Percentiles rank a stretch among this genome's conserved stretches.
phyloP scores from a whole-genome alignment of 768 basidiomycete genomes.

The Cytidiella melzeri region DNA sequence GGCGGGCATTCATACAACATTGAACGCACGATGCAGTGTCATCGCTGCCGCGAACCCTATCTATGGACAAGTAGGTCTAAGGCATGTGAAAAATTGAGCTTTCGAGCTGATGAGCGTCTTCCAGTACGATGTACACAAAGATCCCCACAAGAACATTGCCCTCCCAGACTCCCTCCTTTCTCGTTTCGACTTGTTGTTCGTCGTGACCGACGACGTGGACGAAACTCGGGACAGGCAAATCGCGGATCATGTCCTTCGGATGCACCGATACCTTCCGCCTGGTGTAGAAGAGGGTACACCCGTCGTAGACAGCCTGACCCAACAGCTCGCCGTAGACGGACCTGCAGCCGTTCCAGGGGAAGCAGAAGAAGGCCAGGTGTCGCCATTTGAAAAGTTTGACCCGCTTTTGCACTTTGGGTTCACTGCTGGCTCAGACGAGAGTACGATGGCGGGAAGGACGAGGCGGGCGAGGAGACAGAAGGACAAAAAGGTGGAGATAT shows the following conservation, averaged over 20 bases:
- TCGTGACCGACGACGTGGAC: slow-evolving; percentile 97
- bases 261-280: slow-evolving; percentile 95
- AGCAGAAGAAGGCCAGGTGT: slow-evolving; percentile 56
- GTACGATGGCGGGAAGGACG: slow-evolving; percentile 40
- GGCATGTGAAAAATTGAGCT: no score
- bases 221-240: slow-evolving; percentile 90
- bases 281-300: slow-evolving; percentile 97
- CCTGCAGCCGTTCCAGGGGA: slow-evolving; percentile 36
- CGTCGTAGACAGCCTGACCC: slow-evolving; percentile 77
- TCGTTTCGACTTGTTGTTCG: slow-evolving; percentile 96
- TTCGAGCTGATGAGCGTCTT: slow-evolving; percentile 3
- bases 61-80: slow-evolving; percentile 75
- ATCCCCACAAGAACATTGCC: slow-evolving; percentile 98
- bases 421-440: slow-evolving; percentile 37
- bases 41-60: slow-evolving; percentile 98
- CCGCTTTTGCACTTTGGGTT: slow-evolving; percentile 89
- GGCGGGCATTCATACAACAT: slow-evolving; percentile 95
- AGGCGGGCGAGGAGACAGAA: slow-evolving; percentile 37
- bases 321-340: slow-evolving; percentile 83
- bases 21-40: slow-evolving; percentile 97
- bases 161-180: slow-evolving; percentile 96
- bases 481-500: slow-evolving; percentile 62
- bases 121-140: slow-evolving; percentile 98
- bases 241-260: slow-evolving; percentile 94
- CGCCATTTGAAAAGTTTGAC: slow-evolving; percentile 94